Base-by-base conservation (phyloP, 352 stramenopile species). In the Phytophthora pluvialis region DNA sequence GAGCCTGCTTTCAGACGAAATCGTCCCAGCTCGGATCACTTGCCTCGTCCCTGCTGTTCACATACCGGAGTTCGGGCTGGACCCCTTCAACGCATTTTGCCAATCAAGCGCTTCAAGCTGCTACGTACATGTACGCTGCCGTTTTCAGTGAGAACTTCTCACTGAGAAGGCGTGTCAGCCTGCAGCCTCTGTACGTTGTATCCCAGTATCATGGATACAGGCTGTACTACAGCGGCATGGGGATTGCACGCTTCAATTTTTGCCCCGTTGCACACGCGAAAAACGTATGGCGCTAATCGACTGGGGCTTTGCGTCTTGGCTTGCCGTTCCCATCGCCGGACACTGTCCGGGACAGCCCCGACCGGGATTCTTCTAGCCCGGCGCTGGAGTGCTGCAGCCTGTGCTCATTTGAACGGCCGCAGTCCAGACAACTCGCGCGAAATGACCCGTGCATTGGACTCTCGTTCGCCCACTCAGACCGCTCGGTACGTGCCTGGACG, bases 231-330 rank as follows among this genome's bases (percentile, higher is more conserved):
- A 21, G 21, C 21, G 18, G n/a, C n/a, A n/a, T 3, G 29, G 13
- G 26, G 25, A 32, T 56, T 57, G 45, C 36, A 59, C 28, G 35
- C 39, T 67, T 67, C 59, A 61, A 55, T 48, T 50, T 61, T 66
- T 60, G 38, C 11, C 42, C 11, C 18, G 57, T 65, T 65, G 57
- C 57, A 65, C 46, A 65, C 57, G 15, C 40, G 60, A 40, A 66
- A 64, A 60, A 66, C 49, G 47, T 50, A 28, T 47, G 45, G 45
- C 21, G 39, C 21, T 51, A 53, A 53, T 35, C 54, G 40, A 28
- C 44, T 21, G 21, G 21, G 21, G 21, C 21, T 21, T 2, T 21
- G 21, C 21, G 21, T 21, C 21, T 21, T 21, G 21, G 21, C 21
- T 21, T 21, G 45, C 16, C 33, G 29, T 57, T 55, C 46, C 49